A percentile compares a stretch with the other conserved stretches of the same genome.
Conservation (phyloP, 192 early-diverging fungal genomes). For the Phycomyces blakesleeanus region DNA sequence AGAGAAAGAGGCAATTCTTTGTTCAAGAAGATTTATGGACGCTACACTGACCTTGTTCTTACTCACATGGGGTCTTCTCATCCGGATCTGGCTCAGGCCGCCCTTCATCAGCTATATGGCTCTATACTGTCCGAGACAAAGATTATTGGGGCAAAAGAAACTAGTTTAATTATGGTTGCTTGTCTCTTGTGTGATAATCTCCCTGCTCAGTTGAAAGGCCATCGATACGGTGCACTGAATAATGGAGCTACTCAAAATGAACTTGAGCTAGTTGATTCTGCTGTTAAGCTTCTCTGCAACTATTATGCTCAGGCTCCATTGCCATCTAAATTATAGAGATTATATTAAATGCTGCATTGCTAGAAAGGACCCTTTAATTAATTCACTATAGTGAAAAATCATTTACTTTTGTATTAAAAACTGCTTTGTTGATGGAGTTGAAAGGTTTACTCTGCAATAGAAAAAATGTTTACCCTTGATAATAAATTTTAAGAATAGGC, state of each 20-base stretch:
- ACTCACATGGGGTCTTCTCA: conserved; percentile 6
- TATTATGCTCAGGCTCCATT: background rate
- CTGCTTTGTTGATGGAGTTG: too few species aligned
- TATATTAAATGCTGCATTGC: too few species aligned
- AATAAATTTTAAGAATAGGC: too few species aligned
- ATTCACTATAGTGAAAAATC: too few species aligned
- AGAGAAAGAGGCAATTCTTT: conserved; percentile 15
- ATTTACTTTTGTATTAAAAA: too few species aligned
- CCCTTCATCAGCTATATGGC: conserved; percentile 27
- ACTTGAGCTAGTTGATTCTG: conserved; percentile 5
- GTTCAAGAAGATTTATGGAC: conserved; percentile 24
- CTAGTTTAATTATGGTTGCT: conserved; percentile 20
- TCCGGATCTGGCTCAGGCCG: conserved; percentile 28
- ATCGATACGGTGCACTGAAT: conserved; percentile 20
- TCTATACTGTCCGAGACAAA: conserved; percentile 13
- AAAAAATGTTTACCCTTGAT: too few species aligned
- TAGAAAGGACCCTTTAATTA: too few species aligned
- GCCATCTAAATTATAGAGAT: too few species aligned
- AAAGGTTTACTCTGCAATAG: too few species aligned
- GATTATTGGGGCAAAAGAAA: conserved; percentile 8
- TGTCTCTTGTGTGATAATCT: conserved; percentile 2
- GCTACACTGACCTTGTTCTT: conserved; percentile 17
- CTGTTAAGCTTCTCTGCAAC: background rate
- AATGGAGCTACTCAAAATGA: conserved; percentile 23
- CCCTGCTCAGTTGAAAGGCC: conserved; percentile 18